Evolutionary conservation across 164 flowering plant genomes (phyloP).

Genomic region (Houttuynia cordata): DNA sequence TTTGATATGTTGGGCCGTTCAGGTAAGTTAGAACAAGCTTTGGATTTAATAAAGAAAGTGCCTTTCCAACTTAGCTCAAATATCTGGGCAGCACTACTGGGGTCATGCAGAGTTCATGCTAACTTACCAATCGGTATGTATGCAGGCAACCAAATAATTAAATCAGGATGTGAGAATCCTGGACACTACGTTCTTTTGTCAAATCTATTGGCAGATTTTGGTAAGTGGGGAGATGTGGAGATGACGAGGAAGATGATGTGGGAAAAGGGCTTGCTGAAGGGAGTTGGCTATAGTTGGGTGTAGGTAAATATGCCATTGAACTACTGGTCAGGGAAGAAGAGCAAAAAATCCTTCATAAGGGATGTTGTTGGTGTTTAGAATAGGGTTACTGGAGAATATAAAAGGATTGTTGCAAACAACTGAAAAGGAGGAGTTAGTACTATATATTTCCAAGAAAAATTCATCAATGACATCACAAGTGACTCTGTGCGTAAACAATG

Average conservation of each 20-base stretch:
- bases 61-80: slow-evolving; percentile 13
- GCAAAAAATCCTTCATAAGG: too few species aligned
- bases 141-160: slow-evolving; percentile 10
- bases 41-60: slow-evolving; percentile 11
- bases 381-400: too few species aligned
- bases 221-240: slow-evolving; percentile 24
- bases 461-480: too few species aligned
- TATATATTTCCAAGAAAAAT: too few species aligned
- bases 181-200: slow-evolving; percentile 21
- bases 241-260: slow-evolving; percentile 19
- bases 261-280: slow-evolving; percentile 16
- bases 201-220: slow-evolving; percentile 18
- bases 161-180: slow-evolving; percentile 14
- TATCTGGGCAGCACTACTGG: slow-evolving; percentile 22
- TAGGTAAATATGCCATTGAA: slow-evolving; percentile 8
- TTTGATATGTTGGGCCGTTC: slow-evolving; percentile 20
- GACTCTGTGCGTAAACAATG: too few species aligned
- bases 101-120: slow-evolving; percentile 16
- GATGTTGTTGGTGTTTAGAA: too few species aligned
- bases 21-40: slow-evolving; percentile 17
- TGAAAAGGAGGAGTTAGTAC: too few species aligned
- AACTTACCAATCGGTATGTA: slow-evolving; percentile 16
- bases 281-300: slow-evolving; percentile 22
- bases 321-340: too few species aligned
- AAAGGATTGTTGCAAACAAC: too few species aligned